phyloP scores from a whole-genome alignment of 2,329 filamentous ascomycete genomes.

The Anthostomella pinea region DNA sequence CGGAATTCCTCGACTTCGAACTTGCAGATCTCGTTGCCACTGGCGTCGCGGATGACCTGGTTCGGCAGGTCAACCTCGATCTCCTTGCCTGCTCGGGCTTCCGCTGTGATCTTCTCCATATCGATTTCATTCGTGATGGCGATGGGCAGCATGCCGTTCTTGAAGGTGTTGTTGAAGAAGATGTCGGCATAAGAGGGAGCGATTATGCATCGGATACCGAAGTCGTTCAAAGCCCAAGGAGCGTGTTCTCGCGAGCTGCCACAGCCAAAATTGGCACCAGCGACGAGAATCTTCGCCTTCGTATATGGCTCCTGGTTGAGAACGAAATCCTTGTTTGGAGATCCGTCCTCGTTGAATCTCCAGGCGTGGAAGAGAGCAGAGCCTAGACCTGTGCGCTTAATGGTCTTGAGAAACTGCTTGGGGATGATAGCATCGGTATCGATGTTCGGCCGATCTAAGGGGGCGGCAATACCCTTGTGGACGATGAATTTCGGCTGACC shows the following conservation, averaged over 20 bases:
- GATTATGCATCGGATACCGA: slow-evolving; percentile 91
- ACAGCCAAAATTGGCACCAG: slow-evolving; percentile 92
- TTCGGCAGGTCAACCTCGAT: slow-evolving; percentile 86
- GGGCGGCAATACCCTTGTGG: slow-evolving; percentile 83
- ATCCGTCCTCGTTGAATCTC: slow-evolving; percentile 71
- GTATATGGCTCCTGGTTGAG: slow-evolving; percentile 90
- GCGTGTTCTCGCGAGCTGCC: slow-evolving; percentile 92
- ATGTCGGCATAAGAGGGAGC: slow-evolving; percentile 82
- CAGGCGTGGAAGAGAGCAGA: slow-evolving; percentile 82
- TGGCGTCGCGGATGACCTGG: slow-evolving; percentile 74
- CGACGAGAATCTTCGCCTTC: slow-evolving; percentile 81
- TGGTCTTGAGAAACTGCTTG: slow-evolving; percentile 99
- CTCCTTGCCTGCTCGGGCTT: slow-evolving; percentile 77
- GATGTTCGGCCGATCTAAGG: slow-evolving; percentile 83
- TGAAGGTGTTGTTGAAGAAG: slow-evolving; percentile 99
- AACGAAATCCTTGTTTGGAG: slow-evolving; percentile 77
- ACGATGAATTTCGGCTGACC: slow-evolving; percentile 82
- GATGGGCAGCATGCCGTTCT: slow-evolving; percentile 97
- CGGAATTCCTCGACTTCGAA: slow-evolving; percentile 93
- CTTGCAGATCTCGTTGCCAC: slow-evolving; percentile 68
- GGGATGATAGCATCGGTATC: slow-evolving; percentile 99
- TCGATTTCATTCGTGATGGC: slow-evolving; percentile 64
- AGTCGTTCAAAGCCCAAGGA: slow-evolving; percentile 94
- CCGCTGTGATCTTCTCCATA: slow-evolving; percentile 68
- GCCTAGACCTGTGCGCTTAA: slow-evolving; percentile 94